Base-by-base conservation (phyloP, 352 stramenopile species). In the Phytophthora niederhauseri region DNA sequence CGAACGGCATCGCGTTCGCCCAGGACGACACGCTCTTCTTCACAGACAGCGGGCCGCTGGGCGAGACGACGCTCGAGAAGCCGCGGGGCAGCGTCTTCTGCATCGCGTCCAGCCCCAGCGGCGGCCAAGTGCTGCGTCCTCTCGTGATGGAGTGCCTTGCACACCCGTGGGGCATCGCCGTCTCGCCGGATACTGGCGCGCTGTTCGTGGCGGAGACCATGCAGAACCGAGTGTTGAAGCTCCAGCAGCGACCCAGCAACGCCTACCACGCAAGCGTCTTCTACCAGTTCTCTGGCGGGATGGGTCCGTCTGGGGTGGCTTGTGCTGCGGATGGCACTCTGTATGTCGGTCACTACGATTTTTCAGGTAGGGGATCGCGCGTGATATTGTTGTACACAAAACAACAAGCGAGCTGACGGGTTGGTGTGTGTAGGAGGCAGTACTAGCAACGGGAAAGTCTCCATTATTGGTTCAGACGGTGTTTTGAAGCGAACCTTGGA, bases 261-360 rank as follows among this genome's bases (percentile, higher is more conserved):
- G 85, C 80, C 20, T 90, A 94, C 61, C 87, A 95, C 57, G 49
- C 78, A 28, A 94, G 81, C 24, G 89, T 97, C 14, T 95, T 97
- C 34, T 74, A 94, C 60, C 86, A 95, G 68, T 96, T 96, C 60
- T 71, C 77, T 12, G 91, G 91, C 3, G 84, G 85, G 12, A 74
- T 97, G 62, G 89, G 90, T 0, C 90, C 89, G 8, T 95, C 87
- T 2, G 88, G 87, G 30, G 56, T 96, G 31, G 84, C 74, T 14
- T 92, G 81, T 50, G 86, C 90, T n/a, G 66, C 63, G 6, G 75
- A 76, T 24, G 86, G 85, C 3, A 68, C 63, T 3, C 58, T 97
- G 20, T 96, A 93, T 59, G 87, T 97, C 17, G 89, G 87, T 2
- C 85, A 92, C 60, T 96, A 87, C 64, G 88, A 97, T 66, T 93